A percentile compares a stretch with the other conserved stretches of the same genome.
Conservation (phyloP, 768 basidiomycete species). For the Amanita molliuscula region DNA sequence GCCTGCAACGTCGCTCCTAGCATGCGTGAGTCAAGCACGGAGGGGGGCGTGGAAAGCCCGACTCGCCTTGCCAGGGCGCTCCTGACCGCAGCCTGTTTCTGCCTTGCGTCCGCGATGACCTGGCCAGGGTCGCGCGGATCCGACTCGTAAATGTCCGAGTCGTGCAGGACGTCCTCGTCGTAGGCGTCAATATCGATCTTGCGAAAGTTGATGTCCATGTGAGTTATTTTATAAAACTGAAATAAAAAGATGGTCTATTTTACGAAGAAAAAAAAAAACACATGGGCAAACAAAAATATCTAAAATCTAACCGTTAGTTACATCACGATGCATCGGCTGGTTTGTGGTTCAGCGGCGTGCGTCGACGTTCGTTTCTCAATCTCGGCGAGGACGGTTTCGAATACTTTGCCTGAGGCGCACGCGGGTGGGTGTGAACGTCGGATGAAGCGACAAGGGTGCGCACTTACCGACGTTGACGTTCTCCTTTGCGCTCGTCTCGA, state of each 20-base stretch:
- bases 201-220: slow-evolving; percentile 58
- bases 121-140: slow-evolving; percentile 74
- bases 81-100: slow-evolving; percentile 63
- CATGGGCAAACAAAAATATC: background rate
- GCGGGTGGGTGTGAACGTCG: background rate
- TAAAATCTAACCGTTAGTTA: slow-evolving; percentile 10
- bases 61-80: slow-evolving; percentile 65
- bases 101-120: slow-evolving; percentile 67
- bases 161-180: slow-evolving; percentile 84
- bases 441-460: background rate
- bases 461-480: slow-evolving; percentile 82
- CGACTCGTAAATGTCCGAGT: slow-evolving; percentile 77
- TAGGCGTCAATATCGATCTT: slow-evolving; percentile 92
- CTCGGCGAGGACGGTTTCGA: slow-evolving; percentile 74
- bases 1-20: slow-evolving; percentile 66
- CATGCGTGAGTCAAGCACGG: background rate
- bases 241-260: background rate
- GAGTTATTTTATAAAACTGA: background rate
- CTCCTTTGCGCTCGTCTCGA: slow-evolving; percentile 84
- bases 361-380: slow-evolving; percentile 68
- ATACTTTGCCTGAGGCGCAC: slow-evolving; percentile 56
- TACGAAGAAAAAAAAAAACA: background rate
- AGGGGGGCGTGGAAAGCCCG: no score
- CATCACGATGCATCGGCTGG: slow-evolving; percentile 29
- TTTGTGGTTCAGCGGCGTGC: slow-evolving; percentile 28